These are phyloP conservation scores for Volvox africanus DNA, from an alignment of 139 green algal genomes.

Conservation along the genomic window DNA sequence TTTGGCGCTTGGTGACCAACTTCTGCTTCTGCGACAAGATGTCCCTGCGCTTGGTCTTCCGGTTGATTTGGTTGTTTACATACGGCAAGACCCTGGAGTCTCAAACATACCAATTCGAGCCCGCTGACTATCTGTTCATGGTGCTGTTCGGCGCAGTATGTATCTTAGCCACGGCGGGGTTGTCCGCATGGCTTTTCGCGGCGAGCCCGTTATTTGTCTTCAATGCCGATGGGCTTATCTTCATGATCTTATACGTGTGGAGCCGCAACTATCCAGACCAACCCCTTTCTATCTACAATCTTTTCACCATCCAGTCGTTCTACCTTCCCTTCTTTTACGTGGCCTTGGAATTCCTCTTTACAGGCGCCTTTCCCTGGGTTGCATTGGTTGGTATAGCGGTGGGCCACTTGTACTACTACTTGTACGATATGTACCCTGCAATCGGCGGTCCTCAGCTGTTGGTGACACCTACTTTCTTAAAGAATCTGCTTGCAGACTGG, in stretches of 20 bases:
- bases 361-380: conserved; percentile 43
- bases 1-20: conserved; percentile 75
- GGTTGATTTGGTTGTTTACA: conserved; percentile 66
- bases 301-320: conserved; percentile 77
- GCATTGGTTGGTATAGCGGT: conserved; percentile 70
- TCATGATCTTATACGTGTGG: conserved; percentile 79
- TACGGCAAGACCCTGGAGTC: conserved; percentile 68
- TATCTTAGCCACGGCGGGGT: neutral
- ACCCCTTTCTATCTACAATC: conserved; percentile 70
- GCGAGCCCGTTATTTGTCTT: conserved; percentile 28
- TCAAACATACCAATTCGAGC: conserved; percentile 58
- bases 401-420: conserved; percentile 75
- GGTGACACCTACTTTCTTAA: conserved; percentile 43
- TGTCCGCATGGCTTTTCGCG: conserved; percentile 42
- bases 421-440: conserved; percentile 45
- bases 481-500: conserved; percentile 42
- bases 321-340: conserved; percentile 80
- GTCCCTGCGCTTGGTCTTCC: conserved; percentile 61
- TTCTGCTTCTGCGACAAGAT: conserved; percentile 69
- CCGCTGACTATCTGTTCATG: conserved; percentile 80
- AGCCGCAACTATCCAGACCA: conserved; percentile 67
- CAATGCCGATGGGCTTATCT: conserved; percentile 60
- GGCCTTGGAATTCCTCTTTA: conserved; percentile 65
- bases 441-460: conserved; percentile 31
- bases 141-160: conserved; percentile 63